Evolutionary conservation across 164 flowering plant species (phyloP), one percentile per base, ranked within the genome.

Genomic region (Stephania japonica): DNA sequence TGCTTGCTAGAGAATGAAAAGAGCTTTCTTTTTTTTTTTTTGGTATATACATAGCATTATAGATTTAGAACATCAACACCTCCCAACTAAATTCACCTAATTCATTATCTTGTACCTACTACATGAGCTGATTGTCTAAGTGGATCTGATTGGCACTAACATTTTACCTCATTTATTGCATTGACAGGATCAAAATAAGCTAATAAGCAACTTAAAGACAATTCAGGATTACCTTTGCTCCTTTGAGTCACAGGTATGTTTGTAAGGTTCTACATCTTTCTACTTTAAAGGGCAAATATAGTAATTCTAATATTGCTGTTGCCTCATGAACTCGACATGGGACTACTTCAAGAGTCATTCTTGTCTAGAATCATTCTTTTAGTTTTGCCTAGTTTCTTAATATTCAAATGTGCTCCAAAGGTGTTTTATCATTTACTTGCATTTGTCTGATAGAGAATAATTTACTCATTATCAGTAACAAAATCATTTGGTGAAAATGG

Each of bases 171-270:
- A 44, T 43, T 24, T 23, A 32, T 19, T 50, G 62, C 42, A 61
- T 79, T 80, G 80, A 6, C 88, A 94, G 98, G 97, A 90, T 72
- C 88, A 88, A 75, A 89, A 88, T 77, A 88, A 82, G 82, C 84
- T 91, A 32, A 85, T 87, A 42, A 76, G 83, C 79, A 96, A 96
- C 80, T 80, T 96, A 68, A 93, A 90, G 82, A 93, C 85, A 53
- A 88, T 96, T 82, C 97, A 91, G 82, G 91, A 91, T 74, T 96
- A 96, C 81, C 91, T 96, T 74, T 93, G 97, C 83, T 91, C 97
- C 43, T 96, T 96, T 82, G 85, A 85, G 49, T 85, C 97, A 23
- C 97, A 88, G 97, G 99, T 93, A 77, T 77, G 78, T 59, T 69
- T 27, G 6, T 67, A 56, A 6, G 47, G 5, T 7, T 9, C 61